Conservation (phyloP, 1,284 basidiomycete genomes). For the Fomitopsis palustris region DNA sequence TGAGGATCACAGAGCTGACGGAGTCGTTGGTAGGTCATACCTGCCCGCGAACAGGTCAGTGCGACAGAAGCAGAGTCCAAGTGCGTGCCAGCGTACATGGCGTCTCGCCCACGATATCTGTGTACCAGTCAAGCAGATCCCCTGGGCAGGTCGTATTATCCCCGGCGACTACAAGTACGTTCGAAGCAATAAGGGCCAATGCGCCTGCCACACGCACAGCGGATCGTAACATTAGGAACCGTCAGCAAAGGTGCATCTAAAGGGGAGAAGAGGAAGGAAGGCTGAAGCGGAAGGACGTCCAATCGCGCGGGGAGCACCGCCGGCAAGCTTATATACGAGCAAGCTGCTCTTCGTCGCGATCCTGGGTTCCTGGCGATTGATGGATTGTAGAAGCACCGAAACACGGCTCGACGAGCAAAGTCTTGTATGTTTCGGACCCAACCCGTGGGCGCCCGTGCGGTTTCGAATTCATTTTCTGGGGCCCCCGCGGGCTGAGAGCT, state of each 20-base stretch:
- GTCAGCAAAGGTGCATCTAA: background rate
- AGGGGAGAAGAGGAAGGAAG: background rate
- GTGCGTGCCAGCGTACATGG: slow-evolving; percentile 5
- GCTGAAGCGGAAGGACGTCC: background rate
- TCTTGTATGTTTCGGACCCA: background rate
- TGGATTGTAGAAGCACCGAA: background rate
- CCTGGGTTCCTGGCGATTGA: background rate
- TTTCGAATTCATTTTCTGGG: background rate
- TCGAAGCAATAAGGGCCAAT: background rate
- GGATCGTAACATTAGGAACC: background rate
- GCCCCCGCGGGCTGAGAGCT: background rate
- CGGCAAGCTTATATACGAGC: background rate
- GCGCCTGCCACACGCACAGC: background rate
- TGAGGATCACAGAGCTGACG: slow-evolving; percentile 17
- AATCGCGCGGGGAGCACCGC: background rate
- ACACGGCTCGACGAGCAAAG: background rate
- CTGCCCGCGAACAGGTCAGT: background rate
- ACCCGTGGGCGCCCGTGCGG: background rate
- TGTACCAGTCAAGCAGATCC: slow-evolving; percentile 15
- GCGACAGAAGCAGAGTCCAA: background rate
- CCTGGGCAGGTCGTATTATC: slow-evolving; percentile 14
- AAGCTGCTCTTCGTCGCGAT: background rate
- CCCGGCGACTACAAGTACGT: background rate
- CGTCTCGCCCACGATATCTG: slow-evolving; percentile 10
- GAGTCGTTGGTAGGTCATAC: slow-evolving; percentile 15